Base-by-base conservation (phyloP, 371 early-diverging fungal species). In the Mortierella sp. region DNA sequence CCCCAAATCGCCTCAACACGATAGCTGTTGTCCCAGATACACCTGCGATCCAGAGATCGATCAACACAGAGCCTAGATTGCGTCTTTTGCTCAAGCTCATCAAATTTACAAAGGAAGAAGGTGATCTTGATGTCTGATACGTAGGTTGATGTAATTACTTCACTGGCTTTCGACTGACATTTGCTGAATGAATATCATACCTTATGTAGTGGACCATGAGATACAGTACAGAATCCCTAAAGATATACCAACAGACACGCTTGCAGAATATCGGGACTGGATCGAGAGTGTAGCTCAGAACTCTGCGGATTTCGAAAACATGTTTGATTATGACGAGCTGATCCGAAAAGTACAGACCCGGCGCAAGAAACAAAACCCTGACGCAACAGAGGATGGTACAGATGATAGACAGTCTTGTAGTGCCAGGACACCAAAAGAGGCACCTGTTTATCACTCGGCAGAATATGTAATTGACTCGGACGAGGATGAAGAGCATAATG, bases 381-480 rank as follows among this genome's bases (percentile, higher is more conserved):
- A 26, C 28, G 60, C 25, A 11, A 7, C 19, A 26, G 45, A 16
- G 47, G 28, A n/a, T 26, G 16, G 19, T 19, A 6, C 21, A 7
- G 57, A 23, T 30, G 29, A n/a, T 45, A 47, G 58, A 14, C 64
- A 64, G 23, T 37, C 53, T 23, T 23, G 9, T 23, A 12, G 16
- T 4, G 3, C 21, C 53, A 23, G 11, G 21, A 14, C 50, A 50
- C 19, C 43, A 6, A 21, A 64, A 37, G 69, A 57, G 37, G 50
- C 21, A 28, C 51, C 63, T 0, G 60, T 56, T 0, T 69, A 70
- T 57, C 74, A 74, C 29, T 70, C 80, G 19, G 63, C 74, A 7
- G 80, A 73, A 43, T 80, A 64, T 59, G 60, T 80, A 16, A 15
- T 80, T 37, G 80, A 80, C 45, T 80, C 80, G n/a, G 79, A 63